These are phyloP conservation scores for Oidiodendron maius DNA, from an alignment of 495 filamentous ascomycete species.

Conservation along the genomic window DNA sequence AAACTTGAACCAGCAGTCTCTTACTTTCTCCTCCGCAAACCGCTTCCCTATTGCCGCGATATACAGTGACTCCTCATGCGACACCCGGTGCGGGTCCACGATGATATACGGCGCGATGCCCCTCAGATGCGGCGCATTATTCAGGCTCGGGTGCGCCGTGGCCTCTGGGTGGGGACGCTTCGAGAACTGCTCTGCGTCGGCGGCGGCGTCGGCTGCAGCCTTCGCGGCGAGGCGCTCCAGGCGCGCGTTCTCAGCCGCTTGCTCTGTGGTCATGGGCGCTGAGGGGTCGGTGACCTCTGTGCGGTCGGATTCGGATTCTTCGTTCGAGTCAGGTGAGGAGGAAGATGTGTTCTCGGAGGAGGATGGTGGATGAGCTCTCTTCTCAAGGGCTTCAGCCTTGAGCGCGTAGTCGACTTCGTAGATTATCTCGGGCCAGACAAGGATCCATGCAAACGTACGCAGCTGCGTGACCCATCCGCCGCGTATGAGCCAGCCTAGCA, in stretches of 20 bases:
- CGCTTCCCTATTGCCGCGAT: slow-evolving; percentile 63
- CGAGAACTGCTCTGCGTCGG: slow-evolving; percentile 39
- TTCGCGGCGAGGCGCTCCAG: slow-evolving; percentile 43
- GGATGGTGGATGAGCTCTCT: slow-evolving; percentile 16
- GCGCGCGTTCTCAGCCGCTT: slow-evolving; percentile 39
- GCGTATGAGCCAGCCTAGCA: slow-evolving; percentile 87
- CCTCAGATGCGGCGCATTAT: slow-evolving; percentile 39
- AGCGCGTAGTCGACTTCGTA: slow-evolving; percentile 52
- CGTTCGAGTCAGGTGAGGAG: slow-evolving; percentile 19
- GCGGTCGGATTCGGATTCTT: slow-evolving; percentile 10
- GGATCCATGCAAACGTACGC: slow-evolving; percentile 79
- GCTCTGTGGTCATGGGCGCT: slow-evolving; percentile 20
- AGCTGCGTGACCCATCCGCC: slow-evolving; percentile 91
- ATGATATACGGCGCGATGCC: slow-evolving; percentile 44
- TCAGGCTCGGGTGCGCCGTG: slow-evolving; percentile 42
- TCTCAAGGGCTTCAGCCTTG: slow-evolving; percentile 37
- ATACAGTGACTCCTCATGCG: slow-evolving; percentile 63
- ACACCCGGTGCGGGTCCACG: slow-evolving; percentile 48
- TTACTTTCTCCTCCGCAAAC: slow-evolving; percentile 34
- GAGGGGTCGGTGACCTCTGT: slow-evolving; percentile 2
- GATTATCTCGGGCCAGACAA: slow-evolving; percentile 55
- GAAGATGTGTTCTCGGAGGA: slow-evolving; percentile 17
- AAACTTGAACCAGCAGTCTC: slow-evolving; percentile 45
- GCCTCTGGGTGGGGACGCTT: slow-evolving; percentile 34
- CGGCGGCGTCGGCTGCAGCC: slow-evolving; percentile 37